Base-by-base conservation (phyloP, 306 rosid species). In the Citrullus mucosospermus region DNA sequence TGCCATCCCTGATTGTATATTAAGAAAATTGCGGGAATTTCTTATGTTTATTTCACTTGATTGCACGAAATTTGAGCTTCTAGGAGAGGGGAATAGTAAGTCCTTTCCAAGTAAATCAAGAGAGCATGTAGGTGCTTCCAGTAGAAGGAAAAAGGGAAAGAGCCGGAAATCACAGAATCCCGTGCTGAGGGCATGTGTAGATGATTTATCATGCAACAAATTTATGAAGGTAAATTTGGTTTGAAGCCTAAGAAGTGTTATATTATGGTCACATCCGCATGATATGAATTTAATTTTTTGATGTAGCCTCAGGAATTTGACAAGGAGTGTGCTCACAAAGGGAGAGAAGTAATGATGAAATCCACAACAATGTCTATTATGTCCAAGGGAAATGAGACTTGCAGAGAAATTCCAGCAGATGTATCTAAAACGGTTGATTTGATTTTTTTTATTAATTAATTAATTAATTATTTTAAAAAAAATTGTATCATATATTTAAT, bases 21-120 rank as follows among this genome's bases (percentile, higher is more conserved):
- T 85, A 48, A 87, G 98, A 86, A 90, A 89, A 86, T 57, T 93
- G 80, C 89, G 97, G 83, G 97, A 91, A 73, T 83, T 90, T 82
- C 90, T 93, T 82, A 93, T 89, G 97, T 95, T 85, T 81, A 86
- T 90, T 80, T 93, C 92, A 70, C 98, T 91, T 88, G 97, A 89
- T 75, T 93, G 84, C 88, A 93, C 97, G 63, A 90, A 91, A 89
- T 89, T 82, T 82, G 98, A 93, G 86, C 93, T 93, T 72, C 54
- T 91, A 79, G 89, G 87, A 61, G 96, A 85, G 79, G 90, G 78
- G 76, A 83, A 51, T 82, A 82, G 83, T 75, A 88, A 82, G 69
- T 78, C 89, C 74, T 81, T 90, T 74, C 80, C 88, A 76, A 77
- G 83, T 83, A 93, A 89, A 87, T 63, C 89, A 80, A 93, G 89